A percentile compares a stretch with the other conserved stretches of the same genome.
Conservation (phyloP, 805 yeast genomes). For the Candida patagonica region DNA sequence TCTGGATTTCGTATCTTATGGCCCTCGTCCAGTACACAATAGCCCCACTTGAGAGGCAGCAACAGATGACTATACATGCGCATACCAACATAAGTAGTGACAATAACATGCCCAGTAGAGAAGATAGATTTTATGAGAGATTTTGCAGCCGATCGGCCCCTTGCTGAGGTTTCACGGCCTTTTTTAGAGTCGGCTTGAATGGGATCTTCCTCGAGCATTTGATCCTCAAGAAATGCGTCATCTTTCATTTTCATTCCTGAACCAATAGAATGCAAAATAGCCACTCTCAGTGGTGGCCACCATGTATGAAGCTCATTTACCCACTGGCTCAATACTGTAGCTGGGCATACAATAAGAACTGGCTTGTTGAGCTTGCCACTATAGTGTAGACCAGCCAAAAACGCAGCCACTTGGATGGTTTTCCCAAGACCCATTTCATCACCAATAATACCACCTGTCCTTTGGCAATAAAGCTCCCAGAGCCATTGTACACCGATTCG, state of each 20-base stretch:
- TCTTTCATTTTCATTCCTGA: slow-evolving; percentile 54
- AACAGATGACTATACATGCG: slow-evolving; percentile 54
- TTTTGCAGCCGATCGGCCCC: slow-evolving; percentile 25
- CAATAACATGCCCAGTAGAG: slow-evolving; percentile 66
- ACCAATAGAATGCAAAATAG: slow-evolving; percentile 87
- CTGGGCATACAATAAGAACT: slow-evolving; percentile 84
- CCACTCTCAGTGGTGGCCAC: slow-evolving; percentile 94
- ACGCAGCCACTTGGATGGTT: slow-evolving; percentile 86
- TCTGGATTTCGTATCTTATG: slow-evolving; percentile 95
- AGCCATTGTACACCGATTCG: slow-evolving; percentile 97
- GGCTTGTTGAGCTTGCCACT: slow-evolving; percentile 70
- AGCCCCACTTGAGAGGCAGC: slow-evolving; percentile 74
- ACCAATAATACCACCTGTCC: slow-evolving; percentile 90
- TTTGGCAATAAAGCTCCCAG: slow-evolving; percentile 84
- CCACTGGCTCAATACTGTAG: slow-evolving; percentile 95
- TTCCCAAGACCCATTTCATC: slow-evolving; percentile 99
- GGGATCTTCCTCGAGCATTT: slow-evolving; percentile 16
- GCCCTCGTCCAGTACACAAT: slow-evolving; percentile 79
- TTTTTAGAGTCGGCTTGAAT: slow-evolving; percentile 21
- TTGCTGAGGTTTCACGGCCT: slow-evolving; percentile 24
- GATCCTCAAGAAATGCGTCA: slow-evolving; percentile 25
- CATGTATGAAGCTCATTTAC: slow-evolving; percentile 91
- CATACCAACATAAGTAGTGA: slow-evolving; percentile 88
- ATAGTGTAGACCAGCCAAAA: slow-evolving; percentile 83
- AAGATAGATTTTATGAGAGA: slow-evolving; percentile 48